Conservation (phyloP, 139 green algal genomes). For the Coelastrella sp. region DNA sequence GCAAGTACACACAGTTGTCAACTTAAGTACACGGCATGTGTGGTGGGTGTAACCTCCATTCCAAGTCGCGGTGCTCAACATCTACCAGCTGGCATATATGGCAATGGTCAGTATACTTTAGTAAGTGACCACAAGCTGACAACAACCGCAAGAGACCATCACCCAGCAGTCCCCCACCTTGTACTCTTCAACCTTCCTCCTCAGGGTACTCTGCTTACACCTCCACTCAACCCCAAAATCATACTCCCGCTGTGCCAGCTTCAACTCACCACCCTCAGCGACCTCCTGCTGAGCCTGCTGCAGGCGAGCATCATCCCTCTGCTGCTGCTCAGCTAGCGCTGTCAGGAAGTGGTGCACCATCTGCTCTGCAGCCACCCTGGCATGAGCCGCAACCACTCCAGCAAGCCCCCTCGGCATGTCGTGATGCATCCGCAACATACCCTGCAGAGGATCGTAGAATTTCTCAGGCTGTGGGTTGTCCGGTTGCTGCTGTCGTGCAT, state of each 20-base stretch:
- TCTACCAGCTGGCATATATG: too few species aligned
- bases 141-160: too few species aligned
- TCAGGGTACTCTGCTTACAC: neutral
- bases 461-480: neutral
- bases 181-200: too few species aligned
- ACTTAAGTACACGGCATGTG: neutral
- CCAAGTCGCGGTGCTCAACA: too few species aligned
- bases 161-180: too few species aligned
- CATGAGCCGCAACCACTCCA: neutral
- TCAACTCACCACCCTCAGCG: neutral
- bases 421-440: neutral
- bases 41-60: too few species aligned
- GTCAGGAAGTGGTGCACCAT: neutral
- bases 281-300: neutral
- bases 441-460: neutral
- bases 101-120: too few species aligned
- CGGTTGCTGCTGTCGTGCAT: too few species aligned
- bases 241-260: neutral
- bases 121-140: too few species aligned
- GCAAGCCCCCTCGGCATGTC: neutral
- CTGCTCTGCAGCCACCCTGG: neutral
- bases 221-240: neutral
- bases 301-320: neutral
- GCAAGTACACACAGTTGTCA: too few species aligned
- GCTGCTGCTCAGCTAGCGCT: neutral